phyloP scores from a whole-genome alignment of 2,329 filamentous ascomycete genomes.

The Microcyclosporella mali region DNA sequence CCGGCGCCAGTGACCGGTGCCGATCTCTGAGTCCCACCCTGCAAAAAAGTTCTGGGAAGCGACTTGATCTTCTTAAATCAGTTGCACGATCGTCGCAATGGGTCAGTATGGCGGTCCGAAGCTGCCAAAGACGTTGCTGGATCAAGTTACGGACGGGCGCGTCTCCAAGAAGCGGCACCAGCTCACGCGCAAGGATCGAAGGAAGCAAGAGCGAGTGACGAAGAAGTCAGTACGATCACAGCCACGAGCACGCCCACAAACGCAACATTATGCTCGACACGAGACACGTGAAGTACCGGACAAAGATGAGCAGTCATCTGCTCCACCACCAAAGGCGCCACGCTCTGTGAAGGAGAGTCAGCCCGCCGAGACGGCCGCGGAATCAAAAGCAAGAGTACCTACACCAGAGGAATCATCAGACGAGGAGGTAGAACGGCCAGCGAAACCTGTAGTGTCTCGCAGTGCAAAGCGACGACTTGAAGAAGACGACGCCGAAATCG shows the following conservation, averaged over 20 bases:
- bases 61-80: background rate
- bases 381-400: constrained; percentile 4
- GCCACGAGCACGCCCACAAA: background rate
- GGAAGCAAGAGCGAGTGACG: constrained; percentile 58
- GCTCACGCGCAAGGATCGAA: constrained; percentile 38
- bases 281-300: background rate
- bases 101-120: constrained; percentile 34
- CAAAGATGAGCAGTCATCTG: background rate
- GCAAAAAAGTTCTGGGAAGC: no score
- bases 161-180: constrained; percentile 17
- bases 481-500: constrained; percentile 83
- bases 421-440: constrained; percentile 3
- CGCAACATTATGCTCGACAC: background rate
- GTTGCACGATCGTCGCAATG: constrained; percentile 12
- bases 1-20: background rate
- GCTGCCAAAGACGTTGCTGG: constrained; percentile 41
- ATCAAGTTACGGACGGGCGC: constrained; percentile 33
- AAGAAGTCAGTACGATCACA: constrained; percentile 46
- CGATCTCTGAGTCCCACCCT: background rate
- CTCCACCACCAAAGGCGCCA: constrained; percentile 1
- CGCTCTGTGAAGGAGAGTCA: constrained; percentile 3
- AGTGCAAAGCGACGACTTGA: constrained; percentile 51
- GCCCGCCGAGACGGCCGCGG: constrained; percentile 2
- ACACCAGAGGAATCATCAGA: constrained; percentile 6
- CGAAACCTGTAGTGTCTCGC: constrained; percentile 10